Conservation (phyloP, 2,329 filamentous ascomycete species). For the Allantophomopsis lycopodina region DNA sequence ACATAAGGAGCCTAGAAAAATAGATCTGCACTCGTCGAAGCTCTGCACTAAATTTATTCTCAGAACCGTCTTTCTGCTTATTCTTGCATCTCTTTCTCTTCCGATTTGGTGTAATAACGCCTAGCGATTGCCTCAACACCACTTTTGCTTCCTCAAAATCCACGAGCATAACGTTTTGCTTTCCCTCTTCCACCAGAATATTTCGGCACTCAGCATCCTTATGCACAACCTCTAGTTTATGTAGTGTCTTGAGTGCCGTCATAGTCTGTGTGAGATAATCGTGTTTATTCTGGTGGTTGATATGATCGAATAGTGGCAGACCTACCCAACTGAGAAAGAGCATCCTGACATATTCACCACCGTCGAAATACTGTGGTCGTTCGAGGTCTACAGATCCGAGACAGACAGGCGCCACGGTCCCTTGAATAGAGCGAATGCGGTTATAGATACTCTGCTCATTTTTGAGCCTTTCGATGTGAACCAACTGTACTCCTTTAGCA, state of each 20-base stretch:
- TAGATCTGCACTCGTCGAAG: no score
- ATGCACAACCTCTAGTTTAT: not conserved
- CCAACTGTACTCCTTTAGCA: slow-evolving; percentile 23
- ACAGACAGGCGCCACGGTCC: slow-evolving; percentile 20
- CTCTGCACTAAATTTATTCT: not conserved
- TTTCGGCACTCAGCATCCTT: not conserved
- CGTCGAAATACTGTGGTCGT: slow-evolving; percentile 20
- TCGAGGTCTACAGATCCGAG: slow-evolving; percentile 22
- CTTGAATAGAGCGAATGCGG: slow-evolving; percentile 18
- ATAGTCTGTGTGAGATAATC: not conserved
- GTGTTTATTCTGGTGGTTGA: no score
- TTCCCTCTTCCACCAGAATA: not conserved
- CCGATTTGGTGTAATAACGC: not conserved
- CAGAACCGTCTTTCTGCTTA: not conserved
- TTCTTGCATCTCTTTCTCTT: not conserved
- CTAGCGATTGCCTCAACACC: not conserved
- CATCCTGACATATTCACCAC: slow-evolving; percentile 18
- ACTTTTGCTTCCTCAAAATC: slow-evolving; percentile 2
- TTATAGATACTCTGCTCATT: slow-evolving; percentile 19
- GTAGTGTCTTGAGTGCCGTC: not conserved
- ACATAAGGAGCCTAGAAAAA: no score
- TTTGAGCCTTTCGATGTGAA: slow-evolving; percentile 6
- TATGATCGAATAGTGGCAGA: not conserved
- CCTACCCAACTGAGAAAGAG: slow-evolving; percentile 22
- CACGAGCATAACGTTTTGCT: not conserved